Evolutionary conservation across 257 asterid species (phyloP).

Genomic region (Salvia hispanica): DNA sequence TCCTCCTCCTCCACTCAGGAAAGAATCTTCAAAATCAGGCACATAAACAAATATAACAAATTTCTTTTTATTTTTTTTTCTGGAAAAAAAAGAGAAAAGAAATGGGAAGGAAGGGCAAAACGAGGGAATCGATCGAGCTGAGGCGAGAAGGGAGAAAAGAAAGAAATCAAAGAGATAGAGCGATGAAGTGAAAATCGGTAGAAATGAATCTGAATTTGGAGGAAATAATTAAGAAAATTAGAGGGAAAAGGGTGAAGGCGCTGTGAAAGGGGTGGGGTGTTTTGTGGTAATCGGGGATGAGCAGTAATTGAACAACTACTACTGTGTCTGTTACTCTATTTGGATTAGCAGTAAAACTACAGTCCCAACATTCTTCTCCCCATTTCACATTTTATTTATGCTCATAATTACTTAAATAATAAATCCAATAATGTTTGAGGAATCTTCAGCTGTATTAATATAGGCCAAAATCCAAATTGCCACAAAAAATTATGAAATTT

Average conservation of each 20-base stretch:
- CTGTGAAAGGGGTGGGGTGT: not conserved
- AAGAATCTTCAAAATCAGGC: conserved; percentile 42
- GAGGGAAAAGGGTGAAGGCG: conserved; percentile 9
- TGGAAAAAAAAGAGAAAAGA: not conserved
- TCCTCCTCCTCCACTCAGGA: conserved; percentile 59
- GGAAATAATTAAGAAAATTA: not conserved
- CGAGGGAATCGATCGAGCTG: conserved; percentile 37
- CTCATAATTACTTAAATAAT: too few relatives aligned
- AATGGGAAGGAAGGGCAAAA: not conserved
- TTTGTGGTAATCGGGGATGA: not conserved
- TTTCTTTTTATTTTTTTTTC: not conserved
- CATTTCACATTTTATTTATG: too few relatives aligned
- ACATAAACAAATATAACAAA: conserved; percentile 34
- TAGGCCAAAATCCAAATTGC: too few relatives aligned
- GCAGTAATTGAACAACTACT: not conserved
- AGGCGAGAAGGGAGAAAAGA: not conserved
- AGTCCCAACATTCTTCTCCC: too few relatives aligned
- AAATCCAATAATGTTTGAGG: too few relatives aligned
- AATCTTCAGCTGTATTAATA: too few relatives aligned
- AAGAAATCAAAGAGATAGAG: not conserved
- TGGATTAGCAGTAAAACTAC: too few relatives aligned
- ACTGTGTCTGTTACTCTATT: too few relatives aligned
- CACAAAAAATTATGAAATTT: too few relatives aligned
- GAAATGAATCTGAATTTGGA: conserved; percentile 20
- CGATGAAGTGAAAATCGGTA: conserved; percentile 15